Conservation (phyloP, 805 yeast genomes). For the Debaryomyces castellii region DNA sequence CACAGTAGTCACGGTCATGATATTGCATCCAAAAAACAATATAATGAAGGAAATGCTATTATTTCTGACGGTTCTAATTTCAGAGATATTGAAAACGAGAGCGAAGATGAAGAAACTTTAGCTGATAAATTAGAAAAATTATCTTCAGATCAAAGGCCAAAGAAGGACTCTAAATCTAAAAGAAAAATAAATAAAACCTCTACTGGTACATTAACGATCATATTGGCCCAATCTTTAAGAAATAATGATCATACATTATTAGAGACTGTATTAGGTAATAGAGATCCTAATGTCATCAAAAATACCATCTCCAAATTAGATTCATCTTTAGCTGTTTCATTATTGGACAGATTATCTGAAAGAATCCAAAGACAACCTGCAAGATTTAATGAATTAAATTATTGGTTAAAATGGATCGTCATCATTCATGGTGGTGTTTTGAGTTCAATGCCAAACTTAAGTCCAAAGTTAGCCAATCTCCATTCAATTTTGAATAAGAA, state of each 20-base stretch:
- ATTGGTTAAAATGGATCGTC: conserved; percentile 58
- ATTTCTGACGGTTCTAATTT: conserved; percentile 65
- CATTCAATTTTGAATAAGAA: conserved; percentile 49
- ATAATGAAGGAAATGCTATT: conserved; percentile 60
- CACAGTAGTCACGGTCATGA: conserved; percentile 50
- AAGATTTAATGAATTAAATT: conserved; percentile 49
- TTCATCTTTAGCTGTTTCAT: conserved; percentile 46
- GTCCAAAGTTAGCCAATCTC: conserved; percentile 36
- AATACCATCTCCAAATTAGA: conserved; percentile 51
- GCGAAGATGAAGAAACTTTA: conserved; percentile 39
- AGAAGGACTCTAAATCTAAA: conserved; percentile 35
- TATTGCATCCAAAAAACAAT: conserved; percentile 51
- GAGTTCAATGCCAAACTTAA: conserved; percentile 41
- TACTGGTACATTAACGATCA: conserved; percentile 63
- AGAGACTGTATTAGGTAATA: conserved; percentile 72
- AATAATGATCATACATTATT: conserved; percentile 83
- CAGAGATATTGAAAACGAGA: conserved; percentile 51
- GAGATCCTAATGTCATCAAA: conserved; percentile 50
- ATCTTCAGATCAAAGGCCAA: conserved; percentile 20
- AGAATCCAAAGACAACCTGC: conserved; percentile 50
- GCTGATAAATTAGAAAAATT: conserved; percentile 42
- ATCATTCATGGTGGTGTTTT: conserved; percentile 51
- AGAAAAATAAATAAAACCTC: conserved; percentile 58
- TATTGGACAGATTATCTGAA: conserved; percentile 54
- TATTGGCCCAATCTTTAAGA: conserved; percentile 84